Base-by-base conservation (phyloP, 1,284 basidiomycete genomes). In the Ceratobasidium sp. region DNA sequence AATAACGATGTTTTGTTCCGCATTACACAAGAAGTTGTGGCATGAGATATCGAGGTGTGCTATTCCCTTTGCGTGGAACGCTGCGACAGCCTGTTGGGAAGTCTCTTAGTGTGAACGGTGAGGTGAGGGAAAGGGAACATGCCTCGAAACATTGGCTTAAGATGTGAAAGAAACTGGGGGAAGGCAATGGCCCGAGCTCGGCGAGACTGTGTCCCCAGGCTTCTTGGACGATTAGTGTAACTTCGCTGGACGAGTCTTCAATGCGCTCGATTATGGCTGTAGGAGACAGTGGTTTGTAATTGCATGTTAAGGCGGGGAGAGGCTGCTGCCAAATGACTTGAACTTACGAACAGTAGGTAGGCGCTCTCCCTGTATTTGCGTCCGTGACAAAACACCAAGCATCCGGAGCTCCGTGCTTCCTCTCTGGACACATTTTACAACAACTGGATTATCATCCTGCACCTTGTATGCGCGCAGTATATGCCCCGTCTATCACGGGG, bases 11-110 rank as follows among this genome's bases (percentile, higher is more conserved):
- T 24, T 17, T 51, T 24, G 51, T 3, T 59, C 5, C 9, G 44
- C 19, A 31, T 72, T 72, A 47, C 69, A 72, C 7, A 72, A 57
- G 41, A 72, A 72, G 69, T 72, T 72, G 57, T 72, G 51, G 31
- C 56, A 50, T 27, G 69, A 72, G 14, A 72, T 72, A 36, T 72
- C 69, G 31, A 72, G 69, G 22, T 72, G 69, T 36, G 69, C 69
- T n/a, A 72, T 48, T 41, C 69, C 69, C 11, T 60, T 72, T 51
- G 56, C 69, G 31, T 72, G 69, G n/a, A 72, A 57, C 14, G 29
- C n/a, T 22, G 47, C 45, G 24, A 72, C 69, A 24, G 69, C 69
- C 69, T 72, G 56, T 62, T 36, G 27, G 45, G 22, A 17, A 14
- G 5, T 63, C 45, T 14, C 24, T 41, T 11, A 60, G 47, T 8